Base-by-base conservation (phyloP, 2,329 filamentous ascomycete genomes). In the Penicillium sp. region DNA sequence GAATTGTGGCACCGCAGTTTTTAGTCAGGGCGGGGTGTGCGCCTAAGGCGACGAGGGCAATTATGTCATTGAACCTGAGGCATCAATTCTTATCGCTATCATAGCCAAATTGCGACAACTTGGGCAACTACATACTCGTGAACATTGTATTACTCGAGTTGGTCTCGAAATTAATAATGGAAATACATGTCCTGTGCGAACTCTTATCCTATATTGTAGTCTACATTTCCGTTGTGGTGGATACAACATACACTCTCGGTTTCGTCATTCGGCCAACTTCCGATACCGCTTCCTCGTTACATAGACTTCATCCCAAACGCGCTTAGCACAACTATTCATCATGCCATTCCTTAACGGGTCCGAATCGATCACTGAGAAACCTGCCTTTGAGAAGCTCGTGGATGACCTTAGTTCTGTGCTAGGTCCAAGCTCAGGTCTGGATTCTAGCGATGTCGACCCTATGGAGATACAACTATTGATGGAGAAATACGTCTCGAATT, bases 391-490 rank as follows among this genome's bases (percentile, higher is more conserved):
- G 38, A 74, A 80, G 53, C 86, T 96, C 45, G 89, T 96, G 55
- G 70, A 83, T 58, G 84, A 85, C n/a, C 84, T 96, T 66, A 92
- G 88, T 68, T 78, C 83, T 55, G 86, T 85, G 25, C 83, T 97
- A 6, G 92, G 91, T 2, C 89, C 90, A 4, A 90, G 86, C 57
- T 94, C 89, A 13, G 92, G 92, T 3, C 82, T 96, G 66, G 87
- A 89, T 60, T 94, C 89, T 35, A 88, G 87, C 43, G 91, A 94
- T 71, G 86, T 96, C 64, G 86, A 96, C 66, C 85, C 91, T 55
- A 79, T 83, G 53, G 82, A 89, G 66, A 81, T 97, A 53, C 86
- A 85, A 57, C 77, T 79, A 27, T 75, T 93, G 62, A 96, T 97
- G 91, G 77, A 85, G 57, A 77, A 83, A 29, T 96, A 97, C 75